Evolutionary conservation across 2,329 filamentous ascomycete species (phyloP).

Genomic region (Aureobasidium sp.): DNA sequence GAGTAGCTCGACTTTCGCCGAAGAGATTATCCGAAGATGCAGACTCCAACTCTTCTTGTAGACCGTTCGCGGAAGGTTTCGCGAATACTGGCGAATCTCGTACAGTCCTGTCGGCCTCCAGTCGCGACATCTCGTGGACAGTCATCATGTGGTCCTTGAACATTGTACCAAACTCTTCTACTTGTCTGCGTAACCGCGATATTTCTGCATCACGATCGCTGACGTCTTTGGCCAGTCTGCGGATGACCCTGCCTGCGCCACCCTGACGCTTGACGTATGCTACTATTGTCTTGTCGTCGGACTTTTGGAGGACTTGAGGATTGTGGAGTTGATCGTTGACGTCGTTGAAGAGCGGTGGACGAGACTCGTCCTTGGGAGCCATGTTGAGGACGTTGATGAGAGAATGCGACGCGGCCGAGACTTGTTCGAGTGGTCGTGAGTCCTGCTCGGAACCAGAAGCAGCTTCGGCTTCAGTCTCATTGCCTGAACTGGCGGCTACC

Average conservation of each 20-base stretch:
- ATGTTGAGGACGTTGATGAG: slow-evolving; percentile 15
- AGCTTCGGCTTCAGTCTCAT: neutral
- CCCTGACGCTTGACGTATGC: slow-evolving; percentile 13
- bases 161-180: slow-evolving; percentile 73
- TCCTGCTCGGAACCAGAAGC: slow-evolving; percentile 7
- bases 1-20: neutral
- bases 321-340: slow-evolving; percentile 13
- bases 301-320: slow-evolving; percentile 9
- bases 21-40: slow-evolving; percentile 12
- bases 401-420: slow-evolving; percentile 13
- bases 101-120: slow-evolving; percentile 75
- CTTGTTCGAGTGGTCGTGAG: neutral
- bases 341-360: slow-evolving; percentile 13
- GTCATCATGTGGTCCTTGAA: slow-evolving; percentile 66
- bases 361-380: slow-evolving; percentile 13
- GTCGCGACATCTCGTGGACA: slow-evolving; percentile 75
- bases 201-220: slow-evolving; percentile 79
- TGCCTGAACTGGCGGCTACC: slow-evolving; percentile 4
- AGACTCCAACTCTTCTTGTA: neutral
- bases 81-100: slow-evolving; percentile 26
- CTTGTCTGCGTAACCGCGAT: slow-evolving; percentile 59
- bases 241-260: slow-evolving; percentile 12
- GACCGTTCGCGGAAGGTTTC: neutral
- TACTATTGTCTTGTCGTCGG: slow-evolving; percentile 11
- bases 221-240: slow-evolving; percentile 63